Conservation (phyloP, 805 yeast species). For the Blastobotrys americana region DNA sequence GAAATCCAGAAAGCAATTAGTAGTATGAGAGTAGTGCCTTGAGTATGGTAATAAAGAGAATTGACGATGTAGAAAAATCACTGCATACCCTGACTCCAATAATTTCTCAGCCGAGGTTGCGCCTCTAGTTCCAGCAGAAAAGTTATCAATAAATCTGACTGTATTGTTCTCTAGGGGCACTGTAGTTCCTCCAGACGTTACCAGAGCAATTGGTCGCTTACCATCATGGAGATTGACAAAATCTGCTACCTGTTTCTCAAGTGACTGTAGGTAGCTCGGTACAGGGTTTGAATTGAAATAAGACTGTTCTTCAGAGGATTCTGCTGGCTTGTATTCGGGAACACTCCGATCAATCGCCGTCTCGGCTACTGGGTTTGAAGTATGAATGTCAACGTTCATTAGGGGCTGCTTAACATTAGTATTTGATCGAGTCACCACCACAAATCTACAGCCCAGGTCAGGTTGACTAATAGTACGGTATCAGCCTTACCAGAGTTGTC, state of each 20-base stretch:
- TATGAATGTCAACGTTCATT: conserved; percentile 29
- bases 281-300: conserved; percentile 68
- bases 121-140: conserved; percentile 97
- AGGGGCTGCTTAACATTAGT: background rate
- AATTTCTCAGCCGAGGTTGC: conserved; percentile 93
- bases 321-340: conserved; percentile 75
- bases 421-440: no score
- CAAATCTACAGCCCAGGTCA: no score
- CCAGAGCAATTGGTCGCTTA: conserved; percentile 58
- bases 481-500: no score
- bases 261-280: conserved; percentile 63
- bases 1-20: conserved; percentile 79
- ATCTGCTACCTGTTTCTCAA: conserved; percentile 48
- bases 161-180: conserved; percentile 97
- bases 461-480: no score
- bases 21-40: conserved; percentile 76
- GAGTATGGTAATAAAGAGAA: conserved; percentile 87
- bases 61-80: conserved; percentile 86
- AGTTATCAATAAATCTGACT: conserved; percentile 92
- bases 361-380: conserved; percentile 61
- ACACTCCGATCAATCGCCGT: conserved; percentile 74
- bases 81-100: conserved; percentile 79
- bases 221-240: conserved; percentile 53
- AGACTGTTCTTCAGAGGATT: conserved; percentile 55
- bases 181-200: conserved; percentile 96